Evolutionary conservation across 1,139 yeast species (phyloP).

Genomic region (Zygosaccharomyces pseudobailii): DNA sequence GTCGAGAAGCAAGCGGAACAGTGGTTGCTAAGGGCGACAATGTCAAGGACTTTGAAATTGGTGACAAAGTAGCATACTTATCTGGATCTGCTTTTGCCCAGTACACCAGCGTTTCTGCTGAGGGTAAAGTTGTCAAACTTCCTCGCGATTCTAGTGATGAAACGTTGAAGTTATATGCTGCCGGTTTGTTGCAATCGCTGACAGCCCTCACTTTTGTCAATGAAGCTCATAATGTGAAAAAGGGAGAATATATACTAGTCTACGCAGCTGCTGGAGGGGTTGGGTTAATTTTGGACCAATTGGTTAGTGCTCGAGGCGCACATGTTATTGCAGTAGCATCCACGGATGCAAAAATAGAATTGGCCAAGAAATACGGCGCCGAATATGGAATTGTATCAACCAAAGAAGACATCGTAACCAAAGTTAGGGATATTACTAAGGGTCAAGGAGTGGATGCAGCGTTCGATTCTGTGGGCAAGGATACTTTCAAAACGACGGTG

Average conservation of each 20-base stretch:
- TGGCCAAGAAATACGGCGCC: conserved; percentile 70
- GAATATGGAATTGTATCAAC: conserved; percentile 60
- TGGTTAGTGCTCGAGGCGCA: conserved; percentile 60
- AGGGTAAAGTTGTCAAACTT: conserved; percentile 43
- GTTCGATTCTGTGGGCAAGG: conserved; percentile 81
- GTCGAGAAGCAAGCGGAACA: conserved; percentile 81
- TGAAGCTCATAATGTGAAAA: conserved; percentile 61
- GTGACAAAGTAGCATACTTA: conserved; percentile 67
- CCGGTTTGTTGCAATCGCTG: conserved; percentile 62
- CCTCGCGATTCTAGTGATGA: conserved; percentile 46
- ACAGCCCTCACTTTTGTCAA: conserved; percentile 69
- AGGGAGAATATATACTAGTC: conserved; percentile 65
- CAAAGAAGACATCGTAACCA: conserved; percentile 46
- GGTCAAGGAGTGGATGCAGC: conserved; percentile 70
- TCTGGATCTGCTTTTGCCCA: conserved; percentile 60
- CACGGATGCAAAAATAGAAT: conserved; percentile 54
- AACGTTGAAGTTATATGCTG: conserved; percentile 51
- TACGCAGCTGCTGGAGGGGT: conserved; percentile 98
- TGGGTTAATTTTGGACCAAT: conserved; percentile 65
- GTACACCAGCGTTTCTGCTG: conserved; percentile 49
- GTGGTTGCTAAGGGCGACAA: conserved; percentile 63
- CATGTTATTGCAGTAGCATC: conserved; percentile 83
- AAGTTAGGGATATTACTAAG: conserved; percentile 60
- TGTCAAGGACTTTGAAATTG: conserved; percentile 55
- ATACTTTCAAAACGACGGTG: conserved; percentile 62